Conservation (phyloP, 2,329 filamentous ascomycete genomes). For the Arthrinium puccinioides region DNA sequence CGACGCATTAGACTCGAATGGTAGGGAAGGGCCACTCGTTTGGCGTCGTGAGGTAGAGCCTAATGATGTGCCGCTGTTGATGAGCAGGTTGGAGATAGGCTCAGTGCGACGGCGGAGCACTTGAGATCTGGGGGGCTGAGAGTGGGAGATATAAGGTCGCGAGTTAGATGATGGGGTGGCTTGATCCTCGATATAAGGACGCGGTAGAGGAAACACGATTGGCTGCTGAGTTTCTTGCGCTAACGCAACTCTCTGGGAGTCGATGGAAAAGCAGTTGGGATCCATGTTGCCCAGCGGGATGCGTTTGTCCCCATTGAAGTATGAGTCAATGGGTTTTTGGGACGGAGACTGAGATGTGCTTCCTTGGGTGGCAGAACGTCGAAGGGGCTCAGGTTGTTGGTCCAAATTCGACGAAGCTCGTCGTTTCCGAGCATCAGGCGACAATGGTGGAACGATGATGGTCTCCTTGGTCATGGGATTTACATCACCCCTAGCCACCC, state of each 20-base stretch:
- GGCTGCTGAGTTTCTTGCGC: constrained; percentile 43
- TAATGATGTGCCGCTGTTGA: constrained; percentile 14
- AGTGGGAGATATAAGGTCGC: constrained; percentile 20
- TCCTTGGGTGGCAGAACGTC: neutral
- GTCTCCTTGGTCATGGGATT: constrained; percentile 82
- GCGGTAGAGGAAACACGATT: constrained; percentile 50
- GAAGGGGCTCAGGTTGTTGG: constrained; percentile 8
- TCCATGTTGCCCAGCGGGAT: constrained; percentile 58
- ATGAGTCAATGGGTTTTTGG: constrained; percentile 46
- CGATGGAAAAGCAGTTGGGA: constrained; percentile 50
- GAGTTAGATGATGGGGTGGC: constrained; percentile 9
- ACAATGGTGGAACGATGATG: constrained; percentile 35
- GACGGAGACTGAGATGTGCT: constrained; percentile 18
- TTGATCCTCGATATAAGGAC: constrained; percentile 44
- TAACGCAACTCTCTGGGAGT: constrained; percentile 40
- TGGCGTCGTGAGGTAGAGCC: constrained; percentile 18
- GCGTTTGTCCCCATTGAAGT: constrained; percentile 42
- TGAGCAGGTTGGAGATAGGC: constrained; percentile 38
- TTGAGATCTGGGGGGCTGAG: constrained; percentile 26
- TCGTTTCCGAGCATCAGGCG: constrained; percentile 29
- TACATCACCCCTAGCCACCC: constrained; percentile 73
- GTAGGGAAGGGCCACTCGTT: constrained; percentile 10
- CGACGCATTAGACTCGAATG: constrained; percentile 7
- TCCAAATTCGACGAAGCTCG: constrained; percentile 19
- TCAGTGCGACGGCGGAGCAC: constrained; percentile 44